Conservation (phyloP, 2,329 filamentous ascomycete species). For the Microascus cirrosus region DNA sequence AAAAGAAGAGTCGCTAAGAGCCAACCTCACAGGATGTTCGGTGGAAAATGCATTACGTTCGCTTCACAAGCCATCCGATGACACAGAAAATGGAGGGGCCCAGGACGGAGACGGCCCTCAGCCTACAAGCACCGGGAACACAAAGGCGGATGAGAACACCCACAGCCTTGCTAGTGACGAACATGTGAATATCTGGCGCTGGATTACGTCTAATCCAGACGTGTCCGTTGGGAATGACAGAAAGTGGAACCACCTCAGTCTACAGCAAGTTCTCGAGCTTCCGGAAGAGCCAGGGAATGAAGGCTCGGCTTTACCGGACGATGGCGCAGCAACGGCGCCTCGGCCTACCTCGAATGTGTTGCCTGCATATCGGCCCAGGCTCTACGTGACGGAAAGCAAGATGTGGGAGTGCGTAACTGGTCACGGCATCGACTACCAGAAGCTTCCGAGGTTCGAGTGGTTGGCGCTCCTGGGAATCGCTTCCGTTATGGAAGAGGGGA, state of each 20-base stretch:
- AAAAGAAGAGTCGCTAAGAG: neutral
- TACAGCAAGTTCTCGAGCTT: conserved; percentile 9
- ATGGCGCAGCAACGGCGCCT: neutral
- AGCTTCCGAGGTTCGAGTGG: conserved; percentile 48
- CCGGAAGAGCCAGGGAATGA: conserved; percentile 1
- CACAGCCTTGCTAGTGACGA: neutral
- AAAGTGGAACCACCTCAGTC: conserved; percentile 10
- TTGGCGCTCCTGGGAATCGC: conserved; percentile 46
- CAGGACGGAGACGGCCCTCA: neutral
- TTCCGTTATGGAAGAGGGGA: conserved; percentile 39
- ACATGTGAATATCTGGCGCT: conserved; percentile 10
- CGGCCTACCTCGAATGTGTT: neutral
- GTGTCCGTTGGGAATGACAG: conserved; percentile 11
- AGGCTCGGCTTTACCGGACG: neutral
- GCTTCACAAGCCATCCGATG: neutral
- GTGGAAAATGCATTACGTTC: conserved; percentile 1
- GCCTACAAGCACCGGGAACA: neutral
- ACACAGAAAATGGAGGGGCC: neutral
- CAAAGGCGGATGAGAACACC: neutral
- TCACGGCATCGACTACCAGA: conserved; percentile 46
- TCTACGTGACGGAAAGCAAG: conserved; percentile 41
- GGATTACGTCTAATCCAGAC: conserved; percentile 12
- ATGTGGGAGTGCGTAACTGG: conserved; percentile 50
- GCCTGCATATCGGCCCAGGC: conserved; percentile 13
- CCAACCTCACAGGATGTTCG: conserved; percentile 1